Percentiles rank a stretch among this genome's conserved stretches.
Conservation (phyloP, 2,329 filamentous ascomycete genomes). For the Mollisiaceae sp. region DNA sequence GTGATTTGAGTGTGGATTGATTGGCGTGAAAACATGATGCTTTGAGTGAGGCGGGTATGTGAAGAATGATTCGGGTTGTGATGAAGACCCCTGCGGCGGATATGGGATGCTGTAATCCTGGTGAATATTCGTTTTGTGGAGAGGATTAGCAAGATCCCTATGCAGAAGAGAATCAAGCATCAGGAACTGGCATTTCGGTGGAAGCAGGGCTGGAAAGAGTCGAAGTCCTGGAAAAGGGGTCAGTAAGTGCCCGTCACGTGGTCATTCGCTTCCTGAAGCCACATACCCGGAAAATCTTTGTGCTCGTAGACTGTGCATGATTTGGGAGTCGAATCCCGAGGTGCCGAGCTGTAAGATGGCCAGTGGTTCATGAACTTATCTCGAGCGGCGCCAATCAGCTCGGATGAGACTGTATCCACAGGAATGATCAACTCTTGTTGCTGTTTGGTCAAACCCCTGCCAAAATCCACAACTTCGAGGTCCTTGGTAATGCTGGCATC, state of each 20-base stretch:
- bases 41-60: conserved; percentile 58
- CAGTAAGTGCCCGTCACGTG: background rate
- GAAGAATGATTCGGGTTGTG: conserved; percentile 57
- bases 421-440: conserved; percentile 36
- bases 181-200: conserved; percentile 69
- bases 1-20: conserved; percentile 64
- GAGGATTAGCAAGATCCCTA: conserved; percentile 72
- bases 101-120: conserved; percentile 78
- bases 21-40: conserved; percentile 65
- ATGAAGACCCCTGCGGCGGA: conserved; percentile 29
- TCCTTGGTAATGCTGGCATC: conserved; percentile 36
- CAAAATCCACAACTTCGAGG: conserved; percentile 40
- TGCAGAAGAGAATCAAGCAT: conserved; percentile 79
- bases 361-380: conserved; percentile 26
- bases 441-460: conserved; percentile 36
- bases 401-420: conserved; percentile 32
- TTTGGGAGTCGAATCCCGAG: conserved; percentile 15
- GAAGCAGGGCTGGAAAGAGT: conserved; percentile 76
- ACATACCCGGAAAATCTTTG: conserved; percentile 39
- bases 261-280: background rate
- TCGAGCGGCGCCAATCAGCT: conserved; percentile 34
- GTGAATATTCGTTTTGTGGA: conserved; percentile 87
- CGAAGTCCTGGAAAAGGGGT: conserved; percentile 53
- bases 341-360: background rate
- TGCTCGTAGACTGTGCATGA: conserved; percentile 41